phyloP scores from a whole-genome alignment of 2,329 filamentous ascomycete genomes.

The Talaromyces sp. region DNA sequence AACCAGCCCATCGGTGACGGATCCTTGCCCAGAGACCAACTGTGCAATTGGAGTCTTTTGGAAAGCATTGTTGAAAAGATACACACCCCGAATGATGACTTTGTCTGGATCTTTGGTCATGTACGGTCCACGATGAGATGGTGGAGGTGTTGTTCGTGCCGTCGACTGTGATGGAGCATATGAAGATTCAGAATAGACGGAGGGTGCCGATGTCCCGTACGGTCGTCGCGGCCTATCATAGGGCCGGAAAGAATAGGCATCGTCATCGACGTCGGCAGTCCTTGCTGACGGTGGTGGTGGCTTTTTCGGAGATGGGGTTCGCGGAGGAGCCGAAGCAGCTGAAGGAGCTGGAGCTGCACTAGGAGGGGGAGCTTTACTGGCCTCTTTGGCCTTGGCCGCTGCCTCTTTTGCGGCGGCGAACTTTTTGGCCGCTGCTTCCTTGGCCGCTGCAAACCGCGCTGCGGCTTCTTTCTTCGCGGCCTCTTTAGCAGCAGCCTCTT shows the following conservation, averaged over 20 bases:
- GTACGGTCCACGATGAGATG: conserved; percentile 71
- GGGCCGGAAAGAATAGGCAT: conserved; percentile 69
- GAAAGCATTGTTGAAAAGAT: conserved; percentile 85
- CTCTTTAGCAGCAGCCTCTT: conserved; percentile 27
- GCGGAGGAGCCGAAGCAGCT: conserved; percentile 24
- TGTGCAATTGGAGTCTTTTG: conserved; percentile 87
- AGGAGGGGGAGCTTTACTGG: conserved; percentile 29
- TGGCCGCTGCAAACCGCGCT: conserved; percentile 22
- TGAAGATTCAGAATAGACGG: conserved; percentile 76
- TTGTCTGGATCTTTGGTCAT: conserved; percentile 89
- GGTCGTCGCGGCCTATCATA: conserved; percentile 67
- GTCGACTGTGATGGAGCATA: conserved; percentile 84
- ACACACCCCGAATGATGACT: conserved; percentile 91
- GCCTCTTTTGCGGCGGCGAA: conserved; percentile 32
- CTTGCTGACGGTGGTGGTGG: conserved; percentile 33
- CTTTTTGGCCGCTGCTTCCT: conserved; percentile 34
- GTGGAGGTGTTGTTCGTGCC: conserved; percentile 72
- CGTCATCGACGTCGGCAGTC: conserved; percentile 55
- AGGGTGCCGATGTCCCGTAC: conserved; percentile 63
- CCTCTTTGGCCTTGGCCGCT: conserved; percentile 21
- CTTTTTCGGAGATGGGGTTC: conserved; percentile 41
- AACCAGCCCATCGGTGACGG: conserved; percentile 88
- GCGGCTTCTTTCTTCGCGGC: conserved; percentile 28
- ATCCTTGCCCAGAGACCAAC: conserved; percentile 75
- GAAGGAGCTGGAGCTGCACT: conserved; percentile 20